These are phyloP conservation scores for Tulasnella calospora DNA, from an alignment of 768 basidiomycete genomes.

Conservation along the genomic window DNA sequence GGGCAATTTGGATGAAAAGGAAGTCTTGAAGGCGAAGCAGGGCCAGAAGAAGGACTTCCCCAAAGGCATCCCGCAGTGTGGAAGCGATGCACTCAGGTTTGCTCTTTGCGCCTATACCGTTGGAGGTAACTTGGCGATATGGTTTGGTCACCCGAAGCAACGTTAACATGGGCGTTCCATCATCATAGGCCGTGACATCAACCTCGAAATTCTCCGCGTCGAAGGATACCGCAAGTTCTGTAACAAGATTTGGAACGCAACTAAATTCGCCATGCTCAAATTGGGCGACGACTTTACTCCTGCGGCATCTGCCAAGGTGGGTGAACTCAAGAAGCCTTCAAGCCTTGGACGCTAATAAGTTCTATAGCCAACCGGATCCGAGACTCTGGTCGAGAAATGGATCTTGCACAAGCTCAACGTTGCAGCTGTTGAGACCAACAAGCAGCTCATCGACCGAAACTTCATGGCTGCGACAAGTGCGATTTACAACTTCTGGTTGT, in stretches of 20 bases:
- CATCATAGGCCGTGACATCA: constrained; percentile 82
- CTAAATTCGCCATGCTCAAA: constrained; percentile 98
- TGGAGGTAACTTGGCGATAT: constrained; percentile 52
- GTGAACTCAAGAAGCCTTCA: constrained; percentile 25
- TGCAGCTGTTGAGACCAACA: constrained; percentile 72
- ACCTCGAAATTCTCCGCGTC: constrained; percentile 89
- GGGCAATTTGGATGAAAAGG: constrained; percentile 90
- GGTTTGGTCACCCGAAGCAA: neutral
- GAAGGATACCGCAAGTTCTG: constrained; percentile 99
- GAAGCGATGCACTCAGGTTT: constrained; percentile 93
- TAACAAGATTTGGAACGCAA: constrained; percentile 99
- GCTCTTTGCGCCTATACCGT: constrained; percentile 91
- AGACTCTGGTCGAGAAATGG: constrained; percentile 92
- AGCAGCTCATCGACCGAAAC: constrained; percentile 68
- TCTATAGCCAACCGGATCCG: constrained; percentile 73
- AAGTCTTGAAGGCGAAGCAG: constrained; percentile 81
- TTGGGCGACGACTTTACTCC: constrained; percentile 81
- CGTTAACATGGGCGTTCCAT: neutral
- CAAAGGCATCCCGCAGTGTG: constrained; percentile 97
- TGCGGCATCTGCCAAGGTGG: constrained; percentile 59
- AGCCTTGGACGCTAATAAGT: neutral
- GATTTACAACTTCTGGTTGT: constrained; percentile 92
- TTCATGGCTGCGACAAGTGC: constrained; percentile 88
- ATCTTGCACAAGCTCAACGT: constrained; percentile 89
- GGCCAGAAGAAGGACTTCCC: constrained; percentile 99